A percentile compares a stretch with the other conserved stretches of the same genome.
These are phyloP conservation scores for Onygenales sp. DNA, from an alignment of 2,329 filamentous ascomycete genomes.

Conservation along the genomic window DNA sequence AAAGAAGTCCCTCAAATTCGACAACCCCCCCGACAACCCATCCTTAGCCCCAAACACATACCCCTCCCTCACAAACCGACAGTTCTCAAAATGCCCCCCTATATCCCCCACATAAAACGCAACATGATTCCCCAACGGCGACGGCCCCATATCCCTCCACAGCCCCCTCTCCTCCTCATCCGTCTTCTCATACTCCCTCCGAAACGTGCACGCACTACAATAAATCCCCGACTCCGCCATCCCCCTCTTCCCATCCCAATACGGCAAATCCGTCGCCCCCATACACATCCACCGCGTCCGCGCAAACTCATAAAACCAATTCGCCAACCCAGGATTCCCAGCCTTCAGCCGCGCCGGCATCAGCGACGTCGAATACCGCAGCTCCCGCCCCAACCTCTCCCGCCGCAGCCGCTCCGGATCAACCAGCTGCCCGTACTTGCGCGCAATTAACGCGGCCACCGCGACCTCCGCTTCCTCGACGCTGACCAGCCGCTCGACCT, in stretches of 20 bases:
- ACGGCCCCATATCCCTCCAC: background rate
- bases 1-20: background rate
- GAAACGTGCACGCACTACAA: slow-evolving; percentile 1
- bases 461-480: background rate
- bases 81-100: background rate
- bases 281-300: background rate
- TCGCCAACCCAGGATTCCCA: background rate
- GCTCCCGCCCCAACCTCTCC: background rate
- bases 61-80: background rate
- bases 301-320: background rate
- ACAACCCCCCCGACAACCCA: background rate
- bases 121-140: background rate
- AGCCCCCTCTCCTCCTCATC: background rate
- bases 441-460: too few species aligned
- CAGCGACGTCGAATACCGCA: background rate
- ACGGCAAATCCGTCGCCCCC: slow-evolving; percentile 2
- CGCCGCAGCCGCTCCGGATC: background rate
- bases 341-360: background rate
- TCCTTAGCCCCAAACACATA: background rate
- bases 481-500: background rate
- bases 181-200: background rate
- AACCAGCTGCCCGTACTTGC: too few species aligned
- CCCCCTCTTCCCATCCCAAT: background rate
- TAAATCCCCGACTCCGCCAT: slow-evolving; percentile 1
- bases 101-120: background rate